phyloP scores from a whole-genome alignment of 2,329 filamentous ascomycete genomes.

The Ceratocystis harringtonii region DNA sequence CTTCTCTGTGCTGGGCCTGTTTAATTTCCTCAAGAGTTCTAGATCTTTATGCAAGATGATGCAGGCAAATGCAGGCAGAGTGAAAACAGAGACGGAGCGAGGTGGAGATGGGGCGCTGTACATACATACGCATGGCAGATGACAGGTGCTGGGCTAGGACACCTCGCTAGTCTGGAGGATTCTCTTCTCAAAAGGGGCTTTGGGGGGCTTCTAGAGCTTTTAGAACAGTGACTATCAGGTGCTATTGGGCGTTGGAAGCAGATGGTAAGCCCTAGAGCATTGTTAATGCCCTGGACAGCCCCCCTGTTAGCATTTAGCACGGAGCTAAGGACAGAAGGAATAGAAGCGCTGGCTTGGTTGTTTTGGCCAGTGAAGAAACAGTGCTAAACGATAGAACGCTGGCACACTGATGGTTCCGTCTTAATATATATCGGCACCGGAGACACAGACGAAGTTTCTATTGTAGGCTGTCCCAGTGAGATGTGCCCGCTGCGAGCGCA shows the following conservation, averaged over 20 bases:
- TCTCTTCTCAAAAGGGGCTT: background rate
- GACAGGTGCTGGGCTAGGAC: no score
- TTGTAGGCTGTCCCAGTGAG: no score
- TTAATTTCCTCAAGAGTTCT: background rate
- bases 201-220: background rate
- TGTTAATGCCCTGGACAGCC: background rate
- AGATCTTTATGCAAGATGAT: background rate
- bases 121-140: no score
- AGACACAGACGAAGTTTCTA: no score
- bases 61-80: background rate
- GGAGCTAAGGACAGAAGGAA: background rate
- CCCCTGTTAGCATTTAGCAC: background rate
- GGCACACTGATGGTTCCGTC: background rate
- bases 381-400: background rate
- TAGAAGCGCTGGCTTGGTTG: background rate
- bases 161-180: background rate
- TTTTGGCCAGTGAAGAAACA: background rate
- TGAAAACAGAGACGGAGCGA: background rate
- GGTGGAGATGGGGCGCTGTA: background rate
- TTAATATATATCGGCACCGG: no score
- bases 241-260: background rate
- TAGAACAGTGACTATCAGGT: background rate
- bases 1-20: background rate
- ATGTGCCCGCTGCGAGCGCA: background rate
- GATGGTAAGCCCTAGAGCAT: background rate